phyloP scores from a whole-genome alignment of 2,329 filamentous ascomycete genomes.

The Phyllosticta capitalensis region DNA sequence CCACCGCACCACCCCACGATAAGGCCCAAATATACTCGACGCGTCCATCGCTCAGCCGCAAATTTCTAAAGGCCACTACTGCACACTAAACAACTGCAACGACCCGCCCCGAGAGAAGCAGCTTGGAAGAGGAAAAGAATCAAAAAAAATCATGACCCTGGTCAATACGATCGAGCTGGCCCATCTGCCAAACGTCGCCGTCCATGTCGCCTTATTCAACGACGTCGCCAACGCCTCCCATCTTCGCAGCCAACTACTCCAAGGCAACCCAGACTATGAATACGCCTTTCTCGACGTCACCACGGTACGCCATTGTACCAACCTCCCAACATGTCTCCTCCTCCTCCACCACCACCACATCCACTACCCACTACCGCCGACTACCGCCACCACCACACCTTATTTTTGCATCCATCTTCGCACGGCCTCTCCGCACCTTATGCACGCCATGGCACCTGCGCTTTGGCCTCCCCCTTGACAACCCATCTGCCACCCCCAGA shows the following conservation, averaged over 20 bases:
- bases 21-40: neutral
- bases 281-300: conserved; percentile 89
- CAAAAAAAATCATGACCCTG: conserved; percentile 30
- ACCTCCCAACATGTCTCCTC: neutral
- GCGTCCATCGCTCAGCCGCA: neutral
- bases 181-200: conserved; percentile 60
- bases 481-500: neutral
- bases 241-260: conserved; percentile 74
- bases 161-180: conserved; percentile 64
- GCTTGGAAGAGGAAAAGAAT: neutral
- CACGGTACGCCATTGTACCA: conserved; percentile 42
- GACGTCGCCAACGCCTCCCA: conserved; percentile 68
- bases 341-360: neutral
- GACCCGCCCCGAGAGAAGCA: neutral
- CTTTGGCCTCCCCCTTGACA: conserved; percentile 2
- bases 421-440: neutral
- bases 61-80: neutral
- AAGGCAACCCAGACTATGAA: conserved; percentile 75
- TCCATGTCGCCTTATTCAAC: conserved; percentile 68
- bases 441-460: neutral
- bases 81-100: neutral
- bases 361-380: neutral
- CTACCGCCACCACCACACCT: neutral
- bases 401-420: neutral
- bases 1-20: neutral